A percentile compares a stretch with the other conserved stretches of the same genome.
These are phyloP conservation scores for Eucalyptus urophylla DNA, from an alignment of 345 rosid species.

Conservation along the genomic window DNA sequence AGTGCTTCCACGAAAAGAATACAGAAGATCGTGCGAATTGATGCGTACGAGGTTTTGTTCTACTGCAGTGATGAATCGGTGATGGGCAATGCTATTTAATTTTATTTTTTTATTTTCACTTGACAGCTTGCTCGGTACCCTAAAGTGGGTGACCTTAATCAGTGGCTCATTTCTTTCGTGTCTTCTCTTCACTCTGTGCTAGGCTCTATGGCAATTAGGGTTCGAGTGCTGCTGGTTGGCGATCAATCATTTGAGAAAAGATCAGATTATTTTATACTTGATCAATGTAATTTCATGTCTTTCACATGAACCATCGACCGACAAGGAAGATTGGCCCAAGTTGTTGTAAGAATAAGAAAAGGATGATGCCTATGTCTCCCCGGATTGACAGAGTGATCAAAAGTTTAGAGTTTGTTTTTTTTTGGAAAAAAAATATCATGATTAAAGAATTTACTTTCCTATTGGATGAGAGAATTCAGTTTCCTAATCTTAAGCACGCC, in stretches of 20 bases:
- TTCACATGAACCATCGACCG: neutral
- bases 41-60: neutral
- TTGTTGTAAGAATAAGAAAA: neutral
- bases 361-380: neutral
- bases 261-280: neutral
- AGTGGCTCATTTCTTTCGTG: neutral
- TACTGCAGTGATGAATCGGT: neutral
- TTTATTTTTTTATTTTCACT: neutral
- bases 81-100: neutral
- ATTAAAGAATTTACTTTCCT: neutral
- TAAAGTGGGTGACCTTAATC: neutral
- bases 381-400: neutral
- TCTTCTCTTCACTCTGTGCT: neutral
- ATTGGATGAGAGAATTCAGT: neutral
- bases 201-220: neutral
- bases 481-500: neutral
- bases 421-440: neutral
- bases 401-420: neutral
- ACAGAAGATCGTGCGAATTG: neutral
- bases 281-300: neutral
- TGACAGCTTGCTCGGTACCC: neutral
- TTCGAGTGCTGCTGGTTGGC: neutral
- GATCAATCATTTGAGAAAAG: neutral
- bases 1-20: neutral
- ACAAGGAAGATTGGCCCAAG: neutral